Conservation (phyloP, 177 flowering plant genomes). For the Vitis hybrid region DNA sequence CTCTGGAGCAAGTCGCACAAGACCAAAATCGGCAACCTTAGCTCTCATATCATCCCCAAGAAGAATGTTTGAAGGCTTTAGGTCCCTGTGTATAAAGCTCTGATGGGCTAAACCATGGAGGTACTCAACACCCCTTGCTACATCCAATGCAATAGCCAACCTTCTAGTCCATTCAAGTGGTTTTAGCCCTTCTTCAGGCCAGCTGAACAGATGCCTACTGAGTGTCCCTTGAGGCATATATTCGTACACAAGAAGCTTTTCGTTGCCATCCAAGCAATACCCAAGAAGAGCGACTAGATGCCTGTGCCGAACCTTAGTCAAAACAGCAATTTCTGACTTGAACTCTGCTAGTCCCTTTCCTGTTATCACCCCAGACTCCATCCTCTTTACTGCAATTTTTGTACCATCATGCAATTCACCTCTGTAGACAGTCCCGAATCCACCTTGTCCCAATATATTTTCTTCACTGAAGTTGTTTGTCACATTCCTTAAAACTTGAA, state of each 20-base stretch:
- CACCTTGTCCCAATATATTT: constrained; percentile 70
- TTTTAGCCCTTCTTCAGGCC: constrained; percentile 61
- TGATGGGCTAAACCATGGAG: constrained; percentile 82
- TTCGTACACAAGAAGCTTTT: constrained; percentile 74
- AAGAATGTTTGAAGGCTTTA: constrained; percentile 79
- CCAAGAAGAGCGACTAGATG: constrained; percentile 78
- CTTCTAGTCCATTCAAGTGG: constrained; percentile 70
- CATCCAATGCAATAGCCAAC: constrained; percentile 69
- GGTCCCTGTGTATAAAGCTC: constrained; percentile 77
- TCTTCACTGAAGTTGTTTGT: constrained; percentile 65
- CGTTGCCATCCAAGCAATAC: constrained; percentile 73
- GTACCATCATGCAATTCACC: constrained; percentile 82
- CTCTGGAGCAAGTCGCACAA: constrained; percentile 79
- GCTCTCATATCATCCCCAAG: constrained; percentile 90
- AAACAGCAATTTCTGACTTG: constrained; percentile 73
- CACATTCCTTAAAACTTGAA: constrained; percentile 67
- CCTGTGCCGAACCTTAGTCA: constrained; percentile 75
- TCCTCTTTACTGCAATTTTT: constrained; percentile 75
- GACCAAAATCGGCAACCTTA: constrained; percentile 81
- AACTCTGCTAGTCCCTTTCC: constrained; percentile 68
- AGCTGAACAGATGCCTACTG: constrained; percentile 59
- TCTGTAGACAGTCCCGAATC: constrained; percentile 76
- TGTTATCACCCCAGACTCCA: constrained; percentile 58
- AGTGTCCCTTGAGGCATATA: constrained; percentile 90
- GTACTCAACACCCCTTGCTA: constrained; percentile 81